Evolutionary conservation across 1,139 yeast species (phyloP).

Genomic region (Geotrichum restrictum): DNA sequence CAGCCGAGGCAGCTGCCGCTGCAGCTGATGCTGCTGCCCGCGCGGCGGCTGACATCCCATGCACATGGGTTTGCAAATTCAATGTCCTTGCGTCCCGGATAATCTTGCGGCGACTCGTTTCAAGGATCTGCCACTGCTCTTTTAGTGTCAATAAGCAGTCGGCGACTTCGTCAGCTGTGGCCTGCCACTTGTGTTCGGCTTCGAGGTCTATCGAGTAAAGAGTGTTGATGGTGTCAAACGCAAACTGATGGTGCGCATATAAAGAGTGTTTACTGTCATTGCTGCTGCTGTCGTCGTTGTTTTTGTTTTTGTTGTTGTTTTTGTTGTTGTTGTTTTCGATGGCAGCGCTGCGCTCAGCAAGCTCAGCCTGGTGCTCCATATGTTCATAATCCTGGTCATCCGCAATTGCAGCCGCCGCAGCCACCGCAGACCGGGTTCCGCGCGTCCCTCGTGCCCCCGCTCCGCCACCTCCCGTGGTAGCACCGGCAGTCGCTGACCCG

Average conservation of each 20-base stretch:
- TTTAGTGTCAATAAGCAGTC: slow-evolving; percentile 1
- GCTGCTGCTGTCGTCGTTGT: no score
- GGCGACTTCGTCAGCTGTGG: slow-evolving; percentile 27
- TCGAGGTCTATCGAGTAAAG: slow-evolving; percentile 24
- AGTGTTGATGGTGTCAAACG: slow-evolving; percentile 22
- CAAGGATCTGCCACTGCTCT: slow-evolving; percentile 7
- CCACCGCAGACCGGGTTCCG: neutral
- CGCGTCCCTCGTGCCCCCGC: neutral
- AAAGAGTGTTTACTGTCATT: no score
- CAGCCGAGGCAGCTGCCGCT: no score
- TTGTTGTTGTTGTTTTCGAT: no score
- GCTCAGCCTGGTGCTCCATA: slow-evolving; percentile 8
- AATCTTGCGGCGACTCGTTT: slow-evolving; percentile 1
- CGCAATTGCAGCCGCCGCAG: neutral
- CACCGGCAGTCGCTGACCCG: no score
- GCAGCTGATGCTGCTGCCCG: neutral
- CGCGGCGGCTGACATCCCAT: neutral
- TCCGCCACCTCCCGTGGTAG: no score
- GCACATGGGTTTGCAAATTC: slow-evolving; percentile 4
- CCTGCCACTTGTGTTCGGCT: slow-evolving; percentile 30
- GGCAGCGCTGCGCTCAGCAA: neutral
- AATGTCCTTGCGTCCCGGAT: slow-evolving; percentile 3
- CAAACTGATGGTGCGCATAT: slow-evolving; percentile 18
- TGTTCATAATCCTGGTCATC: slow-evolving; percentile 9
- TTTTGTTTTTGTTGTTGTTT: no score